phyloP scores from a whole-genome alignment of 805 yeast genomes.

The Wickerhamiella brachini region DNA sequence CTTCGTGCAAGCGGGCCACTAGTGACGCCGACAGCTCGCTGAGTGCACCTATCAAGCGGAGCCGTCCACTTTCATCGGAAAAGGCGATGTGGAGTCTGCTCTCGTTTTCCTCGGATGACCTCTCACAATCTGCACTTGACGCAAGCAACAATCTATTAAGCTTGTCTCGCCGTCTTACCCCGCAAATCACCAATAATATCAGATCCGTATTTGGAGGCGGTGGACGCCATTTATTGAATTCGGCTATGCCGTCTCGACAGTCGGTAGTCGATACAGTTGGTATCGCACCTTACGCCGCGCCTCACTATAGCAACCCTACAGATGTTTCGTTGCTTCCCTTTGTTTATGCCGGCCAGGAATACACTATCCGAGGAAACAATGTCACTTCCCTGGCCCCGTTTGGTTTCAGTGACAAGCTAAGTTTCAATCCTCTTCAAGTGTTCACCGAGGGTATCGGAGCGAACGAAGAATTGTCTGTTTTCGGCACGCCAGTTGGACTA shows the following conservation, averaged over 20 bases:
- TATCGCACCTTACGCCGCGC: conserved; percentile 40
- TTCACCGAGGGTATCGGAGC: conserved; percentile 2
- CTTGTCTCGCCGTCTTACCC: background rate
- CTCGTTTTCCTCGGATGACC: background rate
- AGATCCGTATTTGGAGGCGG: background rate
- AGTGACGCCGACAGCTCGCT: background rate
- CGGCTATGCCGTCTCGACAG: conserved; percentile 13
- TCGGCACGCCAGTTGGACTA: background rate
- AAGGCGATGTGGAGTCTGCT: background rate
- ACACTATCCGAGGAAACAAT: conserved; percentile 31
- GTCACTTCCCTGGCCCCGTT: conserved; percentile 25
- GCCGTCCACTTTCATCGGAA: background rate
- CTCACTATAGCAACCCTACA: conserved; percentile 40
- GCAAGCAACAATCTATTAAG: background rate
- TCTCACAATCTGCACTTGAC: background rate
- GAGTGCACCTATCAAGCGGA: background rate
- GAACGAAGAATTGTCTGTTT: background rate
- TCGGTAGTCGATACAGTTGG: conserved; percentile 35
- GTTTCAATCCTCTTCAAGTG: conserved; percentile 4
- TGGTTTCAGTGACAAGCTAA: conserved; percentile 13
- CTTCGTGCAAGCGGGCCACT: background rate
- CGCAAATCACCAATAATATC: background rate
- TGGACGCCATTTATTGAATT: conserved; percentile 1
- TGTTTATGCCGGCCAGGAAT: conserved; percentile 53
- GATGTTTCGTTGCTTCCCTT: conserved; percentile 46